Conservation (phyloP, 2,329 filamentous ascomycete genomes). For the Aureobasidium mangrovei region DNA sequence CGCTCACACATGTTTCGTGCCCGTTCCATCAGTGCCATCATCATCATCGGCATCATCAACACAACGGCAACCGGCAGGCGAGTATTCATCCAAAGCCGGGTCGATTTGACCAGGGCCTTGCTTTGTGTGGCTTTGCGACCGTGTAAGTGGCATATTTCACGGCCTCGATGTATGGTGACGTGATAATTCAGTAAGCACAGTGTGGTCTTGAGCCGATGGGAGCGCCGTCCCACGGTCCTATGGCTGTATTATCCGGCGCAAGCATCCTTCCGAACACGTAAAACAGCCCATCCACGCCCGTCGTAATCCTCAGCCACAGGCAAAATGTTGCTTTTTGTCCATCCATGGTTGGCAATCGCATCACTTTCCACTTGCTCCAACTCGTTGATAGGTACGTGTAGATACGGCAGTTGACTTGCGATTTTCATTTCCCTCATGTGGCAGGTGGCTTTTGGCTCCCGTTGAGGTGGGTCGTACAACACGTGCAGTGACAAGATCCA, state of each 20-base stretch:
- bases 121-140: too few species aligned
- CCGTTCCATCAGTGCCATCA: not conserved
- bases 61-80: not conserved
- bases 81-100: too few species aligned
- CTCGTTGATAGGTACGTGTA: too few species aligned
- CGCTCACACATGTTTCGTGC: slow-evolving; percentile 9
- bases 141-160: too few species aligned
- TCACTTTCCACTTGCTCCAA: too few species aligned
- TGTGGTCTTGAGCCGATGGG: too few species aligned
- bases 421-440: slow-evolving; percentile 8
- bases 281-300: not conserved
- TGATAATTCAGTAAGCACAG: too few species aligned
- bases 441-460: slow-evolving; percentile 4
- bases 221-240: too few species aligned
- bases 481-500: slow-evolving; percentile 2
- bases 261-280: too few species aligned
- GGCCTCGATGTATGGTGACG: too few species aligned
- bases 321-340: not conserved
- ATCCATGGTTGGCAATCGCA: not conserved
- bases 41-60: not conserved
- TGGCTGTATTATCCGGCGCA: too few species aligned
- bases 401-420: not conserved
- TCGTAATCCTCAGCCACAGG: not conserved
- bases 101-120: too few species aligned
- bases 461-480: not conserved